phyloP scores from a whole-genome alignment of 345 rosid species.

The Boechera divaricarpa region DNA sequence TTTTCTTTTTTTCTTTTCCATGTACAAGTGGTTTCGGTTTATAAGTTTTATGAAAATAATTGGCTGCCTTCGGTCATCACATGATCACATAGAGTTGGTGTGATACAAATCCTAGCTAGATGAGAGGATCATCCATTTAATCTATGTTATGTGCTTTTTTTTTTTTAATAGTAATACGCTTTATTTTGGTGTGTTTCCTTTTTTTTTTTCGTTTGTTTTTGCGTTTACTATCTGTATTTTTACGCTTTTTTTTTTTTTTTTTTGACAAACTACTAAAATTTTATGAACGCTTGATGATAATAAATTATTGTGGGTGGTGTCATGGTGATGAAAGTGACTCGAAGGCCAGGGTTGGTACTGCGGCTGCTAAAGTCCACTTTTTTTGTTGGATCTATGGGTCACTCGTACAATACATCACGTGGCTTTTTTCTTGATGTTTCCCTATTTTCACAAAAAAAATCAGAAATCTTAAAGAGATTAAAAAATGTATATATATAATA shows the following conservation, averaged over 20 bases:
- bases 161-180: neutral
- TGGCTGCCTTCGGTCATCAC: neutral
- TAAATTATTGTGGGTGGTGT: too few relatives aligned
- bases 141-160: neutral
- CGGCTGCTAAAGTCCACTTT: neutral
- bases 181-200: neutral
- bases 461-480: neutral
- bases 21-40: neutral
- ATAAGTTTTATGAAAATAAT: neutral
- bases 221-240: neutral
- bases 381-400: neutral
- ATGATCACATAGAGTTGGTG: neutral
- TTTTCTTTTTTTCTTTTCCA: neutral
- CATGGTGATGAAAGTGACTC: neutral
- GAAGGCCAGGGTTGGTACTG: neutral
- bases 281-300: too few relatives aligned
- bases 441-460: neutral
- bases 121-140: neutral
- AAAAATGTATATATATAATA: too few relatives aligned
- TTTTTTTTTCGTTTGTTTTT: neutral
- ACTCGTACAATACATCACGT: conserved; percentile 8
- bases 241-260: neutral
- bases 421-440: neutral
- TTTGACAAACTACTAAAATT: neutral
- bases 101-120: neutral